Evolutionary conservation across 2,329 filamentous ascomycete species (phyloP).

Genomic region (Pseudonectria buxi): DNA sequence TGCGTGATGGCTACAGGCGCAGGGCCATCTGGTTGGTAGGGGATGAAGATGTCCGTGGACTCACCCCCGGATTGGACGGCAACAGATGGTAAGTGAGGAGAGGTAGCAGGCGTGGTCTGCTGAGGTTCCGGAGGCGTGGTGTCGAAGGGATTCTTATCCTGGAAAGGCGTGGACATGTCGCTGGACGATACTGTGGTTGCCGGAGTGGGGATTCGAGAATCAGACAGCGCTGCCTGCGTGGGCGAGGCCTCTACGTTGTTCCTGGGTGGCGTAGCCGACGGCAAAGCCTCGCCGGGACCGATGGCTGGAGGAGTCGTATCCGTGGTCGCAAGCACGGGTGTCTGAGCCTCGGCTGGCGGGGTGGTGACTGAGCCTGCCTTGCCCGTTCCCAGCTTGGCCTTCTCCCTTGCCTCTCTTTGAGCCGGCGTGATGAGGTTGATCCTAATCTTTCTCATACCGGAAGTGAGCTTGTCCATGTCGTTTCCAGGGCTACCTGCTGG

Average conservation of each 20-base stretch:
- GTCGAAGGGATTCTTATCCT: conserved; percentile 16
- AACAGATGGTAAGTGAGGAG: conserved; percentile 23
- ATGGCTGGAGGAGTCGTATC: conserved; percentile 1
- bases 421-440: conserved; percentile 55
- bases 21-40: conserved; percentile 51
- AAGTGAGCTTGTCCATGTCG: conserved; percentile 49
- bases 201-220: conserved; percentile 11
- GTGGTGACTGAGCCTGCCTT: conserved; percentile 9
- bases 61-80: conserved; percentile 20
- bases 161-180: conserved; percentile 18
- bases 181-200: conserved; percentile 19
- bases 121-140: conserved; percentile 15
- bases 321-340: background rate
- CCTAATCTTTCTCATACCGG: conserved; percentile 56
- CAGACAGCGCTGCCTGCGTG: conserved; percentile 5
- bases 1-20: conserved; percentile 30
- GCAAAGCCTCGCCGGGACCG: background rate
- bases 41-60: conserved; percentile 39
- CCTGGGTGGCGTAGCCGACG: no score
- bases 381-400: conserved; percentile 20
- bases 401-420: conserved; percentile 47
- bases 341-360: background rate
- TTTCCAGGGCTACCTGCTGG: conserved; percentile 17
- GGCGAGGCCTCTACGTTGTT: conserved; percentile 7
- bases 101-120: conserved; percentile 20